Percentiles rank a stretch among this genome's conserved stretches.
Evolutionary conservation across 441 rosid species (phyloP).

Genomic region (Aquilaria agallochum): DNA sequence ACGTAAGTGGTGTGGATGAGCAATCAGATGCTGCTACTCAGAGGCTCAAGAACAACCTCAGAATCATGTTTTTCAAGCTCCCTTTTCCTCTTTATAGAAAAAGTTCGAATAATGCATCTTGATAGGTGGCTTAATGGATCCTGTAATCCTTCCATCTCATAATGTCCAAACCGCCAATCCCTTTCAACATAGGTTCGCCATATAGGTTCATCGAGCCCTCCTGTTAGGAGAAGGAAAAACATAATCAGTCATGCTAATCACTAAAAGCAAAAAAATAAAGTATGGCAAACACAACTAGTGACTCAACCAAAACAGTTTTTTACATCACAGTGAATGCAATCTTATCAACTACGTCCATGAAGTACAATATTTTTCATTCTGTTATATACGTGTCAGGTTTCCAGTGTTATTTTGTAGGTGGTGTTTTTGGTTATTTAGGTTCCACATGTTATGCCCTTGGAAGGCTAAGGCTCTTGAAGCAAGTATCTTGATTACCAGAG

Average conservation of each 20-base stretch:
- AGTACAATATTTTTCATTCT: too few relatives aligned
- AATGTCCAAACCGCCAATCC: constrained; percentile 98
- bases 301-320: background rate
- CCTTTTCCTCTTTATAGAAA: constrained; percentile 39
- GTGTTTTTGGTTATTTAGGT: too few relatives aligned
- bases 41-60: constrained; percentile 49
- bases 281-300: background rate
- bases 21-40: constrained; percentile 21
- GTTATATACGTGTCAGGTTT: too few relatives aligned
- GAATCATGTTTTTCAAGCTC: constrained; percentile 29
- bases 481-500: background rate
- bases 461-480: background rate
- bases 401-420: too few relatives aligned
- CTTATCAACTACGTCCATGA: too few relatives aligned
- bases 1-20: background rate
- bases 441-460: too few relatives aligned
- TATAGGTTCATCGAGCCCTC: constrained; percentile 86
- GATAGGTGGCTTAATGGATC: constrained; percentile 73
- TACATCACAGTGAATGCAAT: too few relatives aligned
- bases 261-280: background rate
- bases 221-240: constrained; percentile 27
- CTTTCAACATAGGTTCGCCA: constrained; percentile 50
- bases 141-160: constrained; percentile 93
- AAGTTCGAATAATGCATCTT: constrained; percentile 43
- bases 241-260: background rate